These are phyloP conservation scores for Alliaria petiolata DNA, from an alignment of 345 rosid genomes.

Conservation along the genomic window DNA sequence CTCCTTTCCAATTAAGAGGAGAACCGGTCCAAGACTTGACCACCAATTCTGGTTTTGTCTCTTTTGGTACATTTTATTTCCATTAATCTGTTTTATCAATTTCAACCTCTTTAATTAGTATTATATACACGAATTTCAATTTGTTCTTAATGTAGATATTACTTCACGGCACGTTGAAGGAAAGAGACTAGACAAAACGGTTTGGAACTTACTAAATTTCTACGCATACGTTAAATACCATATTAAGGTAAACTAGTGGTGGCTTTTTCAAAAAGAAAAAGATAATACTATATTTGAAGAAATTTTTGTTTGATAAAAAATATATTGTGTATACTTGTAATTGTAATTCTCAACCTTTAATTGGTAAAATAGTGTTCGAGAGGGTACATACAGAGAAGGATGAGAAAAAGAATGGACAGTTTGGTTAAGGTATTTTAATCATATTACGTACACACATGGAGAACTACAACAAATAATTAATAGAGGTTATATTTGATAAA, in stretches of 20 bases:
- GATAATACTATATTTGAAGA: background rate
- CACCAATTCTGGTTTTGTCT: slow-evolving; percentile 82
- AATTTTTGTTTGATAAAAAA: background rate
- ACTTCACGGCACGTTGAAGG: slow-evolving; percentile 59
- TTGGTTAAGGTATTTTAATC: slow-evolving; percentile 65
- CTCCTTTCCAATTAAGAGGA: slow-evolving; percentile 83
- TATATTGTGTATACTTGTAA: background rate
- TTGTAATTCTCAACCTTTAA: background rate
- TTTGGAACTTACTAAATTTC: slow-evolving; percentile 81
- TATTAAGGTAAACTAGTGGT: slow-evolving; percentile 54
- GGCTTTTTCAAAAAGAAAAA: background rate
- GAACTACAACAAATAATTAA: background rate
- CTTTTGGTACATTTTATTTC: slow-evolving; percentile 50
- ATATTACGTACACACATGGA: background rate
- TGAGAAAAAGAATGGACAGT: slow-evolving; percentile 64
- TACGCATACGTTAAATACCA: slow-evolving; percentile 72
- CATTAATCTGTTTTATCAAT: background rate
- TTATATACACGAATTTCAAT: background rate
- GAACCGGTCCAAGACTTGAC: slow-evolving; percentile 71
- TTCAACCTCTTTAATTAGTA: background rate
- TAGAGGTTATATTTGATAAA: background rate
- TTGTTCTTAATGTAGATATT: slow-evolving; percentile 47
- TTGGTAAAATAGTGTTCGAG: slow-evolving; percentile 55
- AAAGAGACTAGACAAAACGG: slow-evolving; percentile 65
- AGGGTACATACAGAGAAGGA: slow-evolving; percentile 83